A percentile compares a stretch with the other conserved stretches of the same genome.
phyloP scores from a whole-genome alignment of 2,329 filamentous ascomycete genomes.

The Diaporthe eres region DNA sequence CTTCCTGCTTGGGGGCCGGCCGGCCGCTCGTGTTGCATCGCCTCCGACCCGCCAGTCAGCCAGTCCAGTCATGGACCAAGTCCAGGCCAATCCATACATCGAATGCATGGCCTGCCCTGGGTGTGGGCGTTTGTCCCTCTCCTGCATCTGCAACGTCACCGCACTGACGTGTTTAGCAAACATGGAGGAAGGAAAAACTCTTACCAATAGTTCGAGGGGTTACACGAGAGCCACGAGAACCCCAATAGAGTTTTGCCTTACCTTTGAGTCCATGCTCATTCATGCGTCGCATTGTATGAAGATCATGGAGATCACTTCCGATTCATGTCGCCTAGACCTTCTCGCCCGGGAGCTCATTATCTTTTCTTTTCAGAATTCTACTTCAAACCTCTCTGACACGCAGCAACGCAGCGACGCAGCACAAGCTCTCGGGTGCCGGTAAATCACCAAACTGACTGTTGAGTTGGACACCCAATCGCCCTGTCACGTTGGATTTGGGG shows the following conservation, averaged over 20 bases:
- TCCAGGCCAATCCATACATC: conserved; percentile 13
- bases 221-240: conserved; percentile 11
- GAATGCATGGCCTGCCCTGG: neutral
- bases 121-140: neutral
- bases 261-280: conserved; percentile 19
- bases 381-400: conserved; percentile 30
- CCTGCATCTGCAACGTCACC: conserved; percentile 3
- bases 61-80: conserved; percentile 9
- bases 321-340: conserved; percentile 24
- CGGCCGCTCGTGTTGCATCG: conserved; percentile 23
- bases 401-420: conserved; percentile 6
- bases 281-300: conserved; percentile 29
- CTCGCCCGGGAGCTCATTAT: neutral
- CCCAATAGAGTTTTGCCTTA: conserved; percentile 26
- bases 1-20: conserved; percentile 13
- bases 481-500: neutral
- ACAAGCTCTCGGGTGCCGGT: conserved; percentile 25
- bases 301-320: conserved; percentile 26
- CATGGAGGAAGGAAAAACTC: conserved; percentile 4
- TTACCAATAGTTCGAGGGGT: conserved; percentile 31
- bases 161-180: conserved; percentile 26
- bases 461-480: conserved; percentile 8
- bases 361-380: conserved; percentile 13
- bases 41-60: conserved; percentile 13
- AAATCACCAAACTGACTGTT: neutral